Percentiles rank a stretch among this genome's conserved stretches.
Conservation (phyloP, 2,329 filamentous ascomycete species). For the Alternaria alternata region DNA sequence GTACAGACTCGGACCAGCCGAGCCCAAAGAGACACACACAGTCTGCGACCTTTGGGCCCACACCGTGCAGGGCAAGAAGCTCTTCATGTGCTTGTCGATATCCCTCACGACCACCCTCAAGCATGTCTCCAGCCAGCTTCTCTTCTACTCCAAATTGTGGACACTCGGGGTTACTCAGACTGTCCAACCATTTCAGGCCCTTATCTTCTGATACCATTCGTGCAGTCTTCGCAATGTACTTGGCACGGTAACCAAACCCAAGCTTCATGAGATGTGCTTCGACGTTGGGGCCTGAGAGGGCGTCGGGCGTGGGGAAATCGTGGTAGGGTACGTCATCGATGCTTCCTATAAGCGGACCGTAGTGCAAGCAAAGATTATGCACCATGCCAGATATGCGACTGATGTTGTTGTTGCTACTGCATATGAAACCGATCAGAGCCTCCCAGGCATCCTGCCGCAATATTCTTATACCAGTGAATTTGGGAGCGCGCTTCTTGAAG, state of each 20-base stretch:
- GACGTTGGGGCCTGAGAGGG: constrained; percentile 76
- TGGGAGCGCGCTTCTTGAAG: constrained; percentile 84
- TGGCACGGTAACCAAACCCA: constrained; percentile 94
- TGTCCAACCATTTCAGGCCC: constrained; percentile 74
- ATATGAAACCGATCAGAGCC: constrained; percentile 91
- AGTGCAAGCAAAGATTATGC: constrained; percentile 86
- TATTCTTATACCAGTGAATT: constrained; percentile 91
- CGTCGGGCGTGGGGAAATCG: constrained; percentile 82
- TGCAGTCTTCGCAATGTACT: constrained; percentile 89
- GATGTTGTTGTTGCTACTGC: constrained; percentile 99
- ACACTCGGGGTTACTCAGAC: constrained; percentile 78
- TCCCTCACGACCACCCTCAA: constrained; percentile 64
- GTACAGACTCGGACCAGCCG: constrained; percentile 93
- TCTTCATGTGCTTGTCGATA: constrained; percentile 84
- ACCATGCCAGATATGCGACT: constrained; percentile 95
- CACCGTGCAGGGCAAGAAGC: constrained; percentile 80
- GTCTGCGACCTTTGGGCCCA: constrained; percentile 96
- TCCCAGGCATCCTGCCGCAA: constrained; percentile 97
- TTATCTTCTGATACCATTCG: constrained; percentile 75
- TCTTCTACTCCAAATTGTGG: constrained; percentile 64
- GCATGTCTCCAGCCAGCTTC: constrained; percentile 57
- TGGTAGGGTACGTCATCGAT: constrained; percentile 77
- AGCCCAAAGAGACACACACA: constrained; percentile 97
- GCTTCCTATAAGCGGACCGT: constrained; percentile 77
- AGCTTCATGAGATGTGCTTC: constrained; percentile 81